A percentile compares a stretch with the other conserved stretches of the same genome.
phyloP scores from a whole-genome alignment of 1,284 basidiomycete species.

The Puccinia hordei region DNA sequence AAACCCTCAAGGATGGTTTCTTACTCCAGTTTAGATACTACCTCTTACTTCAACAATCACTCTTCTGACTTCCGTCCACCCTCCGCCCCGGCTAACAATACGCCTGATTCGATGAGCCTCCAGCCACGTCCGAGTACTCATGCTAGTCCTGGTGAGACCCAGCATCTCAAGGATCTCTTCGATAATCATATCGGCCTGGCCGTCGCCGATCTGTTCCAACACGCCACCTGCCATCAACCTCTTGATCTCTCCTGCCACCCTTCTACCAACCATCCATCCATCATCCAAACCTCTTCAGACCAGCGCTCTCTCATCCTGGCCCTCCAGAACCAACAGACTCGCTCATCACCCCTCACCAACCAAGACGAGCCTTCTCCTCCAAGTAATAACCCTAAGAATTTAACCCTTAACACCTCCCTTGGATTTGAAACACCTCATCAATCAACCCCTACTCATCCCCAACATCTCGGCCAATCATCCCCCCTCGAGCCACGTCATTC shows the following conservation, averaged over 20 bases:
- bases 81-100: background rate
- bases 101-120: constrained; percentile 21
- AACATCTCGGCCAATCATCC: constrained; percentile 21
- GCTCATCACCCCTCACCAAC: constrained; percentile 25
- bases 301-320: constrained; percentile 27
- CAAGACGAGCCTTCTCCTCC: constrained; percentile 31
- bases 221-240: constrained; percentile 9
- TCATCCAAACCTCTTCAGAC: constrained; percentile 30
- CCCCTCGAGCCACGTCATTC: background rate
- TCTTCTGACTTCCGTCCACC: constrained; percentile 6
- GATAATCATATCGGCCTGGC: constrained; percentile 32
- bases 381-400: constrained; percentile 8
- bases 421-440: constrained; percentile 21
- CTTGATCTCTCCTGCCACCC: constrained; percentile 15
- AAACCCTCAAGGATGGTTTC: too few species aligned
- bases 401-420: constrained; percentile 20
- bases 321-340: constrained; percentile 19
- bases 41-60: constrained; percentile 15
- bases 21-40: constrained; percentile 14
- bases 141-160: constrained; percentile 17
- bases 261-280: constrained; percentile 14
- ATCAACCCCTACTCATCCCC: background rate
- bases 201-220: constrained; percentile 43
- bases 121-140: constrained; percentile 15
- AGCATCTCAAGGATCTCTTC: constrained; percentile 35